These are phyloP conservation scores for Smittium culicis DNA, from an alignment of 371 early-diverging fungal genomes.

Conservation along the genomic window DNA sequence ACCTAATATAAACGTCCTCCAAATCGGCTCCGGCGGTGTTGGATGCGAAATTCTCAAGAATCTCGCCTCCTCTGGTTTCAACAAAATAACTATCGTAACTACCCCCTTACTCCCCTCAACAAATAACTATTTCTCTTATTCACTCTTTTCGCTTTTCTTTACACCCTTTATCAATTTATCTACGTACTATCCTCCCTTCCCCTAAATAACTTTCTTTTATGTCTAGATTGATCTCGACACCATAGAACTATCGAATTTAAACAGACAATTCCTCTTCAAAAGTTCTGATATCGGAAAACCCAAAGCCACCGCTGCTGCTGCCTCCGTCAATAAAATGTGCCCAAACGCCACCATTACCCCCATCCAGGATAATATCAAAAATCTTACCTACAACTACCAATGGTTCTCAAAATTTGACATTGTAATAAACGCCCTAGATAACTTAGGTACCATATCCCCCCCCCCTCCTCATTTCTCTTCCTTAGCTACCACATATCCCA, in stretches of 20 bases:
- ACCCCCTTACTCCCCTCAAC: neutral
- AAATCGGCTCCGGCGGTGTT: constrained; percentile 95
- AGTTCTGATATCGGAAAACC: constrained; percentile 80
- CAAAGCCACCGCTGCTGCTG: constrained; percentile 54
- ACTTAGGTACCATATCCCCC: constrained; percentile 36
- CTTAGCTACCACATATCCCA: no score
- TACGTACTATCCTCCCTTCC: no score
- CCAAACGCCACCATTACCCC: constrained; percentile 53
- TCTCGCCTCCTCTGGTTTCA: constrained; percentile 81
- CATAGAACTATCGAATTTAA: constrained; percentile 96
- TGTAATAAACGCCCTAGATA: constrained; percentile 98
- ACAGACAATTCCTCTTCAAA: constrained; percentile 97
- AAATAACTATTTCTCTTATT: constrained; percentile 20
- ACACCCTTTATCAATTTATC: no score
- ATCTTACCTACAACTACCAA: constrained; percentile 56
- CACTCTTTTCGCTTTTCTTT: no score
- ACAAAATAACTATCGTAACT: constrained; percentile 52
- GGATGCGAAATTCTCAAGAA: constrained; percentile 98
- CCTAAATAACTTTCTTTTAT: no score
- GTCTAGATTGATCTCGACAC: constrained; percentile 81
- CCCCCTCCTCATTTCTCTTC: neutral
- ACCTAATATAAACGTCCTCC: constrained; percentile 40
- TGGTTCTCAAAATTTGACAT: constrained; percentile 89
- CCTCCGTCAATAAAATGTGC: constrained; percentile 44
- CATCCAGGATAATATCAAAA: constrained; percentile 74